phyloP scores from a whole-genome alignment of 306 rosid genomes.

The Prunus mume region DNA sequence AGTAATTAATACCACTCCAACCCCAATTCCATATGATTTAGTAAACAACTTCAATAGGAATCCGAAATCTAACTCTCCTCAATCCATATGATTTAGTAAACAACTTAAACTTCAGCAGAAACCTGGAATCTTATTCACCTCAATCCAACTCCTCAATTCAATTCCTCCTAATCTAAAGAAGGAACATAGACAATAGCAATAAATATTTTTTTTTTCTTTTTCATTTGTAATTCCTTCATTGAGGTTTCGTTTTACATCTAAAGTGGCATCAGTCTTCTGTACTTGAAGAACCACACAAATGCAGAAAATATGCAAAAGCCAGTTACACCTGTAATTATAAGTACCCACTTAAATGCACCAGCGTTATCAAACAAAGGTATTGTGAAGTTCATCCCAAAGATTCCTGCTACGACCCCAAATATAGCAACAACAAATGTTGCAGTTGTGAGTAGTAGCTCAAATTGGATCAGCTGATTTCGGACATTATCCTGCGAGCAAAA shows the following conservation, averaged over 20 bases:
- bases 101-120: no score
- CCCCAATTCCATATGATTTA: no score
- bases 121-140: no score
- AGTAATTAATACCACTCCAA: no score
- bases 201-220: background rate
- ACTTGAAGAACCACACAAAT: conserved; percentile 93
- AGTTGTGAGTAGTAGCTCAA: conserved; percentile 91
- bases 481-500: conserved; percentile 76
- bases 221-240: conserved; percentile 11
- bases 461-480: conserved; percentile 95
- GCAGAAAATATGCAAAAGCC: conserved; percentile 74
- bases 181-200: conserved; percentile 9
- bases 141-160: no score
- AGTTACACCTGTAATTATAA: conserved; percentile 64
- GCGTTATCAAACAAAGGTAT: conserved; percentile 61
- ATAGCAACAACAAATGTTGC: conserved; percentile 97
- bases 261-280: conserved; percentile 95
- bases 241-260: conserved; percentile 33
- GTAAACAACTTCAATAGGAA: no score
- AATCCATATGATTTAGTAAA: no score
- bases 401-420: conserved; percentile 95
- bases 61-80: no score
- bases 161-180: background rate
- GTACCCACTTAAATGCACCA: conserved; percentile 86
- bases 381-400: conserved; percentile 90